Base-by-base conservation (phyloP, 495 filamentous ascomycete species). In the Penicillium waksmanii region DNA sequence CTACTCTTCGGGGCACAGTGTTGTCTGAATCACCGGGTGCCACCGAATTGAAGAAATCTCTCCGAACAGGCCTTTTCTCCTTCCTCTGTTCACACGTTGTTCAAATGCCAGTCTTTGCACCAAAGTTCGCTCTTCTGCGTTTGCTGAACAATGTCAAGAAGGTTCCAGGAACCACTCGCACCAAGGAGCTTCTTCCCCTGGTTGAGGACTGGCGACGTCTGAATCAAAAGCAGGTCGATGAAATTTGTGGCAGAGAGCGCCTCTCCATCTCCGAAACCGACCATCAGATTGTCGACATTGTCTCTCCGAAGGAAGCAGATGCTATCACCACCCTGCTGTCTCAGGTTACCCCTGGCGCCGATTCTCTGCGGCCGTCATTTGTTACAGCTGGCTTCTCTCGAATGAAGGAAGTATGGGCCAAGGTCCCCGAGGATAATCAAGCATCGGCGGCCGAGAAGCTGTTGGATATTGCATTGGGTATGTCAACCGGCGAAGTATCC, bases 1-100 rank as follows among this genome's bases (percentile, higher is more conserved):
- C 76, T 48, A 72, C 77, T 1, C 62, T 92, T 21, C 80, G 86
- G 47, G 78, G 82, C 51, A 68, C 74, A 31, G 56, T 69, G 46
- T 33, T 66, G 9, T 64, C 73, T 3, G 73, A 73, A 35, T 60
- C 73, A 43, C 73, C 74, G 18, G 70, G 73, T 18, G 78, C 78
- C 31, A 74, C 74, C 12, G 85, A 86, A 57, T 60, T 96, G 9
- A 92, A 92, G 62, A 86, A 86, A 52, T 68, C 85, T 17, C 67
- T 85, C 9, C 85, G 89, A 51, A 74, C 81, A 1, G 82, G 85
- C n/a, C 77, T 94, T 21, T 73, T 92, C 48, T 78, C 81, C n/a
- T 96, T 88, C 70, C 73, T 98, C 3, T 86, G 85, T 53, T 87
- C 85, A 25, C 92, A 97, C 74, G 77, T 84, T 11, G 77, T 87